Percentiles rank a stretch among this genome's conserved stretches.
These are phyloP conservation scores for Parmelia sp. DNA, from an alignment of 495 filamentous ascomycete species.

Conservation along the genomic window DNA sequence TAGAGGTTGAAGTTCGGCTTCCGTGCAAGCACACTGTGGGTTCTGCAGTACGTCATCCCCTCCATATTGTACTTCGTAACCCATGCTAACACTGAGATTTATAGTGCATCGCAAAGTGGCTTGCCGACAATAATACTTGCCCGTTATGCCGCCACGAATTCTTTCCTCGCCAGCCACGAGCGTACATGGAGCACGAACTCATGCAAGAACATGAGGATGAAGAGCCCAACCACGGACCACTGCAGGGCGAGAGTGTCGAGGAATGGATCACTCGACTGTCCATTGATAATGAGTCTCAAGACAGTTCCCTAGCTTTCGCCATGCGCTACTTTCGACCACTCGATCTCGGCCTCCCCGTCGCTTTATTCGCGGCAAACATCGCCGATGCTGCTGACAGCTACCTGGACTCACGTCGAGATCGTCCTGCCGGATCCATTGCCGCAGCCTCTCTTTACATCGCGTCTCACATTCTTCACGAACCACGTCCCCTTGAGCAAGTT, in stretches of 20 bases:
- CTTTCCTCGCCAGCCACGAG: not conserved
- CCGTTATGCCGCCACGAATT: not conserved
- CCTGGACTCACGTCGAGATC: not conserved
- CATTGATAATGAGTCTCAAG: not conserved
- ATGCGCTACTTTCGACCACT: not conserved
- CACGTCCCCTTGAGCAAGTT: not conserved
- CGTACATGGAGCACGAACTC: not conserved
- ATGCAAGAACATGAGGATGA: not conserved
- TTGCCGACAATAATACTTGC: not conserved
- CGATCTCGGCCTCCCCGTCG: not conserved
- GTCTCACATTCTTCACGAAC: not conserved
- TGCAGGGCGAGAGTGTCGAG: not conserved
- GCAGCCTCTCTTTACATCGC: not conserved
- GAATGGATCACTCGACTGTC: not conserved
- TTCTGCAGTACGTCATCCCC: not conserved
- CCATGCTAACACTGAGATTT: not conserved
- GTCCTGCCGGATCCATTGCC: not conserved
- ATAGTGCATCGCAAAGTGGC: not conserved
- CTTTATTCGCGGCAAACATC: not conserved
- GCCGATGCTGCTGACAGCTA: not conserved
- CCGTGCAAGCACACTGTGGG: not conserved
- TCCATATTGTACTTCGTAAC: not conserved
- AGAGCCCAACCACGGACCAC: too few species aligned
- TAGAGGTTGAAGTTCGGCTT: not conserved
- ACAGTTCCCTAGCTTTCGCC: not conserved